Base-by-base conservation (phyloP, 1,284 basidiomycete species). In the Papiliotrema nemorosa region DNA sequence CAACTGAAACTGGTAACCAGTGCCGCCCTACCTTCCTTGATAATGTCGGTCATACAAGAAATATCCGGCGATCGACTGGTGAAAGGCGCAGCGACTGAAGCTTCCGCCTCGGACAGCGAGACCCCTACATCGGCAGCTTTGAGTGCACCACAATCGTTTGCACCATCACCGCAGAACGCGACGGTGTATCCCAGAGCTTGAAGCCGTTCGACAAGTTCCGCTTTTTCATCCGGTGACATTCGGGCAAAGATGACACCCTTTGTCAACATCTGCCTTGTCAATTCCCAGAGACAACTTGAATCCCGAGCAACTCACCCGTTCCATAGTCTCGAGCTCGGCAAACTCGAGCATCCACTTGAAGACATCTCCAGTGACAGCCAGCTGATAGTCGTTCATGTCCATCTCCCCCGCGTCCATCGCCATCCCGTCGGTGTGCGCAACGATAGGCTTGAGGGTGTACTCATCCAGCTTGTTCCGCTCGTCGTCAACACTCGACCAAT, bases 251-350 rank as follows among this genome's bases (percentile, higher is more conserved):
- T 87, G 66, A 96, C 90, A 3, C 93, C 85, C 75, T 97, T 96
- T 54, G 97, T 90, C n/a, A 99, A 84, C 91, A 98, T 94, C 90
- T 94, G n/a, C n/a, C n/a, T n/a, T n/a, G n/a, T n/a, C n/a, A n/a
- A n/a, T n/a, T n/a, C n/a, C n/a, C n/a, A n/a, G n/a, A n/a, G n/a
- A n/a, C n/a, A n/a, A n/a, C n/a, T n/a, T n/a, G n/a, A n/a, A n/a
- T n/a, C n/a, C n/a, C n/a, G 20, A 3, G 5, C 20, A 5, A 77
- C 84, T 57, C 69, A 92, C 91, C 52, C 92, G 81, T 65, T 97
- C 89, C 59, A 96, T 75, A 0, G 92, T 94, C 76, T 99, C 96
- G 22, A 93, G 78, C 4, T 94, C 86, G 0, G 91, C 92, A 75
- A 90, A 84, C 68, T 94, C 94, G 62, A 98, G 83, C 85, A 99